phyloP scores from a whole-genome alignment of 805 yeast species.

The Sporopachydermia quercuum region DNA sequence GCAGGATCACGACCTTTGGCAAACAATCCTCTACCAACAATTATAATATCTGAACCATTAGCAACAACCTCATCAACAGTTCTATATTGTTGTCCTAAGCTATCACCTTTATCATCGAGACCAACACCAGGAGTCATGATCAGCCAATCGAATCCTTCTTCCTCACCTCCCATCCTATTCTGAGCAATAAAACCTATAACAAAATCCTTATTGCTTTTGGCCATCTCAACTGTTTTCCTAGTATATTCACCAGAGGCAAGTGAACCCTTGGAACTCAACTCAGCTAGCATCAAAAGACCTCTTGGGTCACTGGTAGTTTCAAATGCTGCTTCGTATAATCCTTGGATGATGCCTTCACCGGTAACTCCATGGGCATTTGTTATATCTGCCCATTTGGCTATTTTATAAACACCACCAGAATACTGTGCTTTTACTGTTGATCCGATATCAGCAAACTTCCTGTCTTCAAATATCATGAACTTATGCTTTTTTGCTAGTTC shows the following conservation, averaged over 20 bases:
- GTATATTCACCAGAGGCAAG: slow-evolving; percentile 90
- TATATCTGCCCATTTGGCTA: slow-evolving; percentile 91
- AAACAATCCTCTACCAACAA: slow-evolving; percentile 95
- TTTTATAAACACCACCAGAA: slow-evolving; percentile 75
- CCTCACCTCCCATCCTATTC: slow-evolving; percentile 67
- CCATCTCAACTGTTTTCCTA: slow-evolving; percentile 74
- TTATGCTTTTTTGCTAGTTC: slow-evolving; percentile 65
- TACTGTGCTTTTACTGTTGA: slow-evolving; percentile 93
- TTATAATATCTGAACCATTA: slow-evolving; percentile 86
- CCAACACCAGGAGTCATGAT: slow-evolving; percentile 99
- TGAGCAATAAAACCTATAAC: slow-evolving; percentile 97
- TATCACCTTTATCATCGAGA: slow-evolving; percentile 90
- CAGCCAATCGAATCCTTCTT: slow-evolving; percentile 87
- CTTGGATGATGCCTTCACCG: slow-evolving; percentile 85
- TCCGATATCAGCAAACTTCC: slow-evolving; percentile 98
- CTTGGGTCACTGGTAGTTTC: slow-evolving; percentile 59
- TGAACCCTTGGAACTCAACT: slow-evolving; percentile 85
- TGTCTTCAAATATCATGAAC: slow-evolving; percentile 88
- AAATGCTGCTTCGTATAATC: slow-evolving; percentile 64
- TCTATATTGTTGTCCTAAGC: slow-evolving; percentile 92
- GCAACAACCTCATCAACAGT: slow-evolving; percentile 73
- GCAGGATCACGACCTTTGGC: slow-evolving; percentile 89
- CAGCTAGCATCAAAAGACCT: slow-evolving; percentile 90
- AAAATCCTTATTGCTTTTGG: slow-evolving; percentile 72
- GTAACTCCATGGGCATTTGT: slow-evolving; percentile 97